phyloP scores from a whole-genome alignment of 75 land plant genomes.

The Gnetum montanum region DNA sequence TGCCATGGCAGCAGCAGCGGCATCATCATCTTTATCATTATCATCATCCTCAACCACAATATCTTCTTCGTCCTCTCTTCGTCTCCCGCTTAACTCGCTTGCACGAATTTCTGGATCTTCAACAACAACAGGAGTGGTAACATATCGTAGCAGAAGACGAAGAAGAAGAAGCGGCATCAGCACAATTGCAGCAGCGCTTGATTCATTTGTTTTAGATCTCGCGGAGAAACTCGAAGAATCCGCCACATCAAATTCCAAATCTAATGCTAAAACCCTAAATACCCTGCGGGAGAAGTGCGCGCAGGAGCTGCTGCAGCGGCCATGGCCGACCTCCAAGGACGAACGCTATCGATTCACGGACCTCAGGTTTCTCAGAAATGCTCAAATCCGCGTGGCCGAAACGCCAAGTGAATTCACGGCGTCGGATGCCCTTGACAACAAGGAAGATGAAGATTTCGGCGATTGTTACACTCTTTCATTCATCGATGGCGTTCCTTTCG shows the following conservation, averaged over 20 bases:
- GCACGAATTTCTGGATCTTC: too few species aligned
- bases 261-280: slow-evolving; percentile 24
- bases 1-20: too few species aligned
- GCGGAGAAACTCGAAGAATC: slow-evolving; percentile 92
- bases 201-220: slow-evolving; percentile 71
- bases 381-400: slow-evolving; percentile 36
- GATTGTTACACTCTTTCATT: slow-evolving; percentile 28
- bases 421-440: background rate
- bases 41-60: too few species aligned
- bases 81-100: too few species aligned
- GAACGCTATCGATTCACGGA: slow-evolving; percentile 91
- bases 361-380: slow-evolving; percentile 42
- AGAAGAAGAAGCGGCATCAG: background rate
- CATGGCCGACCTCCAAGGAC: slow-evolving; percentile 71
- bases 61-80: too few species aligned
- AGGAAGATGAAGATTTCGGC: slow-evolving; percentile 2
- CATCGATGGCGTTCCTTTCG: slow-evolving; percentile 50
- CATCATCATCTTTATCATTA: too few species aligned
- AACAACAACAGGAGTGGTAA: too few species aligned
- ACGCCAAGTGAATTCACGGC: slow-evolving; percentile 1
- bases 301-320: slow-evolving; percentile 44
- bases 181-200: slow-evolving; percentile 26
- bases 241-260: slow-evolving; percentile 8
- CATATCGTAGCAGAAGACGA: too few species aligned
- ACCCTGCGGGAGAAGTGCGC: slow-evolving; percentile 56